A percentile compares a stretch with the other conserved stretches of the same genome.
Conservation (phyloP, 495 filamentous ascomycete species). For the Hypoxylon perforatum region DNA sequence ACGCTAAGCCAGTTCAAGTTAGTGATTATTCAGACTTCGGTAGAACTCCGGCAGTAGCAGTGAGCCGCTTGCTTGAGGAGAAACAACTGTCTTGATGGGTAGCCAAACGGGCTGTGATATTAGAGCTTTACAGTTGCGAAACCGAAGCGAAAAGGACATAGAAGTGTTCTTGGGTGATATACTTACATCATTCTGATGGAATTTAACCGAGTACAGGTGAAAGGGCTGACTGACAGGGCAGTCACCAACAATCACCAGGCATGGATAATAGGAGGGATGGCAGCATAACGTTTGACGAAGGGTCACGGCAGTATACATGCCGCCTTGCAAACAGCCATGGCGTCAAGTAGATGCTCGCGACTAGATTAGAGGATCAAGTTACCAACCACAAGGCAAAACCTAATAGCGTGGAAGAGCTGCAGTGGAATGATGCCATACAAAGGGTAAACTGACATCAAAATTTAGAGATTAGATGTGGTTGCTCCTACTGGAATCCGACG, state of each 20-base stretch:
- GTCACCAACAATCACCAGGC: slow-evolving; percentile 4
- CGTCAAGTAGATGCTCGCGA: slow-evolving; percentile 6
- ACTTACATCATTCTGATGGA: slow-evolving; percentile 15
- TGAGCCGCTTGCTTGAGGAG: slow-evolving; percentile 30
- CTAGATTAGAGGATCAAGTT: background rate
- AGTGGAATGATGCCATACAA: slow-evolving; percentile 22
- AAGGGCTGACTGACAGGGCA: slow-evolving; percentile 2
- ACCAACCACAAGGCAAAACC: background rate
- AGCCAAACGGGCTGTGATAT: slow-evolving; percentile 10
- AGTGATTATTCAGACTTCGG: slow-evolving; percentile 14
- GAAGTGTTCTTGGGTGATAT: background rate
- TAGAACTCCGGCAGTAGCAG: slow-evolving; percentile 24
- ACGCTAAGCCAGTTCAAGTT: slow-evolving; percentile 19
- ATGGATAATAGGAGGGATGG: slow-evolving; percentile 26
- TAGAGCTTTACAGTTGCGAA: slow-evolving; percentile 12
- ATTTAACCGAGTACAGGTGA: background rate
- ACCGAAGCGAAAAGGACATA: background rate
- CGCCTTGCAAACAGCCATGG: background rate
- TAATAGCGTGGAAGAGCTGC: slow-evolving; percentile 10
- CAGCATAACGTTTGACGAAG: slow-evolving; percentile 30
- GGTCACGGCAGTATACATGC: slow-evolving; percentile 28
- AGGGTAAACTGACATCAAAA: slow-evolving; percentile 6
- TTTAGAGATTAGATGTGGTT: slow-evolving; percentile 34
- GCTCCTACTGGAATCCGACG: slow-evolving; percentile 14
- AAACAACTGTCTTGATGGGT: slow-evolving; percentile 20